Percentiles rank a stretch among this genome's conserved stretches.
These are phyloP conservation scores for Volutella citrinella DNA, from an alignment of 2,329 filamentous ascomycete genomes.

Conservation along the genomic window DNA sequence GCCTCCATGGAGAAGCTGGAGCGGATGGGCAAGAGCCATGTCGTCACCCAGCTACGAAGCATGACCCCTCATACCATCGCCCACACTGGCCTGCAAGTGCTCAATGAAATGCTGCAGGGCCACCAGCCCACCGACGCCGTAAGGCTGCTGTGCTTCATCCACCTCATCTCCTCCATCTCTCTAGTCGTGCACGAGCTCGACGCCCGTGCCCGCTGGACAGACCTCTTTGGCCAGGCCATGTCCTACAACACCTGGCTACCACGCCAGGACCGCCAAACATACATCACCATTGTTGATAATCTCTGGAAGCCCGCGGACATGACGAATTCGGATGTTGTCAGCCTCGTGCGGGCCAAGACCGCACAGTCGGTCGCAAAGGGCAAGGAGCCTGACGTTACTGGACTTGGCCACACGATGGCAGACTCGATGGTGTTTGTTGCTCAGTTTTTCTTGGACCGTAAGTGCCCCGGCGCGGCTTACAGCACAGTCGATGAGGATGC, in stretches of 20 bases:
- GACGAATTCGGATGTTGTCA: constrained; percentile 25
- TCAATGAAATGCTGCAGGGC: constrained; percentile 40
- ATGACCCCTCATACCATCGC: constrained; percentile 40
- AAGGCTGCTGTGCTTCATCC: constrained; percentile 49
- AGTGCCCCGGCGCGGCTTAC: too few species aligned
- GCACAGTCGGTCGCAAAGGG: constrained; percentile 35
- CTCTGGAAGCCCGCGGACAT: constrained; percentile 48
- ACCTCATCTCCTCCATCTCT: constrained; percentile 50
- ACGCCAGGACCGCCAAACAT: constrained; percentile 34
- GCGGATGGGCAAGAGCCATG: constrained; percentile 36
- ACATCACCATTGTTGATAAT: constrained; percentile 40
- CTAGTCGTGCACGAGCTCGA: constrained; percentile 44
- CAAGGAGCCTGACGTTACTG: constrained; percentile 36
- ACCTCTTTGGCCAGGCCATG: constrained; percentile 47
- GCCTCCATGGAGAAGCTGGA: constrained; percentile 43
- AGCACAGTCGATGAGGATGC: constrained; percentile 47
- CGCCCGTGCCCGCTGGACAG: constrained; percentile 30
- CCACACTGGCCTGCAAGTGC: constrained; percentile 37
- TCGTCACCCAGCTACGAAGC: constrained; percentile 39
- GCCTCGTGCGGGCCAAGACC: constrained; percentile 22
- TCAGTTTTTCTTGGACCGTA: constrained; percentile 51
- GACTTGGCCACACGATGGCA: constrained; percentile 22
- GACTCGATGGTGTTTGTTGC: constrained; percentile 42
- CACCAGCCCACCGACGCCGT: constrained; percentile 36
- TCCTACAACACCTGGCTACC: constrained; percentile 41